Conservation (phyloP, 805 yeast species). For the Groenewaldozyma tartarivorans region DNA sequence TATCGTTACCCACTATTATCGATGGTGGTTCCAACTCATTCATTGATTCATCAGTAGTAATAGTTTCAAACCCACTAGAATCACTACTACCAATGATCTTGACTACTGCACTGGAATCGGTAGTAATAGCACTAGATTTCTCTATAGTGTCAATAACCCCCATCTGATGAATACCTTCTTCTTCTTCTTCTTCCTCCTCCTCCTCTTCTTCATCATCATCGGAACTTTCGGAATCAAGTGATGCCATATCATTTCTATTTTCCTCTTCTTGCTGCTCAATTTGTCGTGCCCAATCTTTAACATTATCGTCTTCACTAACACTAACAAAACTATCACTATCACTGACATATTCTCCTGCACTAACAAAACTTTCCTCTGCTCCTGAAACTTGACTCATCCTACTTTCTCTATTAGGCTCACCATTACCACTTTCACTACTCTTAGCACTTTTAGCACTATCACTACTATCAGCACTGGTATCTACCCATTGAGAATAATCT, state of each 20-base stretch:
- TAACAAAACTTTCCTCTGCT: not conserved
- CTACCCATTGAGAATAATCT: slow-evolving; percentile 11
- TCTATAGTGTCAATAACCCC: not conserved
- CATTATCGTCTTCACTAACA: slow-evolving; percentile 6
- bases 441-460: not conserved
- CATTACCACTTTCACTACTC: not conserved
- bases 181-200: not conserved
- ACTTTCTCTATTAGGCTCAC: no score
- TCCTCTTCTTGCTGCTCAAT: slow-evolving; percentile 17
- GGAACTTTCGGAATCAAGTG: no score
- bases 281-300: slow-evolving; percentile 26
- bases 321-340: not conserved
- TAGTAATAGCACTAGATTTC: not conserved
- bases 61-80: not conserved
- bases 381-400: no score
- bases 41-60: not conserved
- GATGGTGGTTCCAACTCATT: not conserved
- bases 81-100: not conserved
- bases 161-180: not conserved
- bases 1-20: not conserved
- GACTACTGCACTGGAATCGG: not conserved
- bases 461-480: not conserved
- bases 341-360: slow-evolving; percentile 5
- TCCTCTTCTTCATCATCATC: slow-evolving; percentile 4
- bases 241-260: no score